A percentile compares a stretch with the other conserved stretches of the same genome.
Evolutionary conservation across 1,284 basidiomycete species (phyloP).

Genomic region (Ustilago loliicola): DNA sequence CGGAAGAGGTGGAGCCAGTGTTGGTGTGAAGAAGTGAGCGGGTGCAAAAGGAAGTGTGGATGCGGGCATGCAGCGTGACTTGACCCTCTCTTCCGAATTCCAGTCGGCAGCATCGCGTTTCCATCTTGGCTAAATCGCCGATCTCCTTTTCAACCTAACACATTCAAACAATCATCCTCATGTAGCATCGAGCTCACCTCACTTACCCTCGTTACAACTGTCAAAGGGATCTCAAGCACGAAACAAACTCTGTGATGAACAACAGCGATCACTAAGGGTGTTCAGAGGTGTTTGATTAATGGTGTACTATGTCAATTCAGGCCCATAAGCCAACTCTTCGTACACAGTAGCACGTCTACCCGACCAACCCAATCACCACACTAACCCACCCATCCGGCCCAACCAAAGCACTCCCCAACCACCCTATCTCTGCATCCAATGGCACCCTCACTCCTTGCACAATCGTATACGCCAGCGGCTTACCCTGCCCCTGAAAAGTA

Average conservation of each 20-base stretch:
- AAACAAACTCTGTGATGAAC: too few relatives aligned
- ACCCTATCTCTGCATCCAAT: constrained; percentile 87
- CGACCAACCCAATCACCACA: constrained; percentile 41
- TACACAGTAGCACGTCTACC: background rate
- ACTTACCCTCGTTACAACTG: too few relatives aligned
- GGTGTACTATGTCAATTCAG: too few relatives aligned
- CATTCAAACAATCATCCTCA: background rate
- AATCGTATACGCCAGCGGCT: constrained; percentile 75
- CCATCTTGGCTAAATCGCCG: constrained; percentile 15
- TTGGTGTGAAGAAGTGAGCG: constrained; percentile 6
- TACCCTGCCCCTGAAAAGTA: constrained; percentile 40
- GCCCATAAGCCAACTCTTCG: too few relatives aligned
- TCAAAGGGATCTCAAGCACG: too few relatives aligned
- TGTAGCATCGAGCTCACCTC: background rate
- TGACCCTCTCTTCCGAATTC: constrained; percentile 13
- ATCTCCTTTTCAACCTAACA: background rate
- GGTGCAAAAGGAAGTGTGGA: constrained; percentile 12
- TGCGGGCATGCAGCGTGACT: constrained; percentile 27
- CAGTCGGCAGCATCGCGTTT: constrained; percentile 16
- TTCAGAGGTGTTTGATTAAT: too few relatives aligned
- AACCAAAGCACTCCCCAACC: constrained; percentile 88
- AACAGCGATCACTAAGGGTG: too few relatives aligned
- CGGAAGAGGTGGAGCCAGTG: background rate
- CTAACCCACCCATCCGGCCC: constrained; percentile 89
- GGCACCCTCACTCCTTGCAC: constrained; percentile 90